phyloP scores from a whole-genome alignment of 2,329 filamentous ascomycete species.

The Drechslerella coelobrocha region DNA sequence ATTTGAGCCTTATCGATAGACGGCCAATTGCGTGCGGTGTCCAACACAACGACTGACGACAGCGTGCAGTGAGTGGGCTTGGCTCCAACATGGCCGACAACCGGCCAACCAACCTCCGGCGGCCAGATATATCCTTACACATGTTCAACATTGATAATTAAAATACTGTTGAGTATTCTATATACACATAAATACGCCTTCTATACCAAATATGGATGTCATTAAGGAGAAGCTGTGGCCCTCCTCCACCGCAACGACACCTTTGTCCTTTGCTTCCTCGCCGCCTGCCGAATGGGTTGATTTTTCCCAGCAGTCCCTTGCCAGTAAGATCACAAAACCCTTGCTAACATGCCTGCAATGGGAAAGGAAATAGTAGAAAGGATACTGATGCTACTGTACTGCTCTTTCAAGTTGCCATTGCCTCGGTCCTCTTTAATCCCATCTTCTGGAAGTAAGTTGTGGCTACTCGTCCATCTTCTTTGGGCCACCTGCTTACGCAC shows the following conservation, averaged over 20 bases:
- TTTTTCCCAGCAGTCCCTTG: constrained; percentile 45
- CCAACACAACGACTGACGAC: constrained; percentile 1
- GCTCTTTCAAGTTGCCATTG: constrained; percentile 72
- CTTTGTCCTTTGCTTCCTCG: constrained; percentile 33
- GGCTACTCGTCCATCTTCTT: neutral
- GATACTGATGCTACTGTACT: constrained; percentile 4
- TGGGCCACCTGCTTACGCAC: no score
- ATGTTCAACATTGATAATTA: no score
- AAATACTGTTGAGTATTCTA: no score
- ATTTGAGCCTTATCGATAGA: neutral
- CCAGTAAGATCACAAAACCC: constrained; percentile 28
- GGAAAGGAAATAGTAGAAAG: neutral
- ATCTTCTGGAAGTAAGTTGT: constrained; percentile 96
- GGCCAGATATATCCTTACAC: no score
- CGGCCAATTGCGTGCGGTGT: constrained; percentile 1
- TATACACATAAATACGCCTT: no score
- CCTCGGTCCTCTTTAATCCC: constrained; percentile 89
- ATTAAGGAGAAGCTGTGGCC: constrained; percentile 48
- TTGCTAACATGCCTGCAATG: neutral
- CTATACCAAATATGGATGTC: constrained; percentile 24
- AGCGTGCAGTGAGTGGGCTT: neutral
- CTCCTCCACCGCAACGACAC: constrained; percentile 18
- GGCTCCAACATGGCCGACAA: no score
- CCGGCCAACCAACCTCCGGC: no score
- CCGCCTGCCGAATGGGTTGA: constrained; percentile 44